Evolutionary conservation across 495 filamentous ascomycete species (phyloP).

Genomic region (Cercophora scortea): DNA sequence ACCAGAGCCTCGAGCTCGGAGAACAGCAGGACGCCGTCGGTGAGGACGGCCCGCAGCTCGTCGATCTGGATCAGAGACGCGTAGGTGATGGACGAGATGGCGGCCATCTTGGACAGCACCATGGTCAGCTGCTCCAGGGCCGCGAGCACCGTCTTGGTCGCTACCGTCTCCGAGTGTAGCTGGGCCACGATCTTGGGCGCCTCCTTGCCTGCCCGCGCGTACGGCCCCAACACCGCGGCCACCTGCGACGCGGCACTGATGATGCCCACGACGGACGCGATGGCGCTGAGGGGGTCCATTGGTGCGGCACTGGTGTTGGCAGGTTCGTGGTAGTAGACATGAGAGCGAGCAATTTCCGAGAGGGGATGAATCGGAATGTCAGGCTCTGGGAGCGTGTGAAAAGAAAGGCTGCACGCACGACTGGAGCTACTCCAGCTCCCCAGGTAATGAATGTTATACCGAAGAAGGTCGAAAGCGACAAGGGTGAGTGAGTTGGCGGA

Average conservation of each 20-base stretch:
- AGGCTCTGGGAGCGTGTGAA: too few relatives aligned
- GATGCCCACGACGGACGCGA: constrained; percentile 10
- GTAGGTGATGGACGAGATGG: constrained; percentile 1
- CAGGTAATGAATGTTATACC: too few relatives aligned
- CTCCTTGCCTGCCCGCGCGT: constrained; percentile 1
- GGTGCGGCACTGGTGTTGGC: too few relatives aligned
- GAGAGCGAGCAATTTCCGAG: too few relatives aligned
- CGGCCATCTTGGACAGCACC: too few relatives aligned
- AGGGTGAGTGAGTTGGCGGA: too few relatives aligned
- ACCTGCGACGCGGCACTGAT: constrained; percentile 8
- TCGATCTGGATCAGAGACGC: constrained; percentile 12
- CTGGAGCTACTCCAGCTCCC: too few relatives aligned
- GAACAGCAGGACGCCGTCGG: constrained; percentile 19
- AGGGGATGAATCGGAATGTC: too few relatives aligned
- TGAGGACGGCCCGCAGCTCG: constrained; percentile 14
- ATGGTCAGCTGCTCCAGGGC: too few relatives aligned
- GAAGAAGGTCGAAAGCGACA: too few relatives aligned
- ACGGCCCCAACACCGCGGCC: constrained; percentile 7
- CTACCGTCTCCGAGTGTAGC: constrained; percentile 4
- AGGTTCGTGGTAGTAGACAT: too few relatives aligned
- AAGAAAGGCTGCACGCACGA: too few relatives aligned
- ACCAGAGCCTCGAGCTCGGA: constrained; percentile 15
- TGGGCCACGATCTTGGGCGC: constrained; percentile 5
- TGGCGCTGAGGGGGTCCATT: constrained; percentile 13
- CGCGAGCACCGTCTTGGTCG: neutral